Evolutionary conservation across 176 grass and related monocot species (phyloP).

Genomic region (Hordeum vulgare): DNA sequence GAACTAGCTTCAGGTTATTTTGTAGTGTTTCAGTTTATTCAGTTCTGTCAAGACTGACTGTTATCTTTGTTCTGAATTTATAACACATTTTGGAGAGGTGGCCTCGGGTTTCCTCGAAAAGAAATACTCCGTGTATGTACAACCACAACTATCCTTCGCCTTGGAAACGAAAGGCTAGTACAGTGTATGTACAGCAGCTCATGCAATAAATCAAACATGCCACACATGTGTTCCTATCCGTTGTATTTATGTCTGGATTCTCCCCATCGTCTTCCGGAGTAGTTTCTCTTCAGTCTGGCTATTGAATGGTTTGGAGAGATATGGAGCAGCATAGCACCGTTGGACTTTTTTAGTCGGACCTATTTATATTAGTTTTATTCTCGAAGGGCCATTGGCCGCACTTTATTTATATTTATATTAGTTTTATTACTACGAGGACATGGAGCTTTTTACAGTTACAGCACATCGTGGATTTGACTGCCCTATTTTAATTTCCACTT

Average conservation of each 20-base stretch:
- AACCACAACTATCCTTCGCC: too few relatives aligned
- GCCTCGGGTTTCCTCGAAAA: too few relatives aligned
- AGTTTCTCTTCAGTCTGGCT: neutral
- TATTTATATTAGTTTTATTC: slow-evolving; percentile 29
- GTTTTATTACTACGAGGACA: slow-evolving; percentile 38
- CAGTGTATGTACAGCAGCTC: too few relatives aligned
- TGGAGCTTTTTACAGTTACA: slow-evolving; percentile 33
- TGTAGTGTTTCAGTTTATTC: neutral
- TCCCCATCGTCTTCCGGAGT: neutral
- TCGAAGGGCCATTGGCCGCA: too few relatives aligned
- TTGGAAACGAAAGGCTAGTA: neutral
- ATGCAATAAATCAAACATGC: neutral
- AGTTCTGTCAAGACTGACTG: neutral
- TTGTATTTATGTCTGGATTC: neutral
- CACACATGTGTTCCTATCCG: neutral
- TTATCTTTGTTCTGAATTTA: neutral
- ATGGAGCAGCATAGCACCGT: neutral
- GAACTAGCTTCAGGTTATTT: neutral
- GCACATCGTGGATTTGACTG: slow-evolving; percentile 37
- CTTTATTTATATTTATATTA: slow-evolving; percentile 1
- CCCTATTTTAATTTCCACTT: neutral
- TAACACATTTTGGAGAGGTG: too few relatives aligned
- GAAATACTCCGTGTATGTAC: too few relatives aligned
- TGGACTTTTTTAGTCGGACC: slow-evolving; percentile 27
- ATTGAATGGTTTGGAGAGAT: slow-evolving; percentile 1